These are phyloP conservation scores for Nemania sp. DNA, from an alignment of 2,329 filamentous ascomycete genomes.

Conservation along the genomic window DNA sequence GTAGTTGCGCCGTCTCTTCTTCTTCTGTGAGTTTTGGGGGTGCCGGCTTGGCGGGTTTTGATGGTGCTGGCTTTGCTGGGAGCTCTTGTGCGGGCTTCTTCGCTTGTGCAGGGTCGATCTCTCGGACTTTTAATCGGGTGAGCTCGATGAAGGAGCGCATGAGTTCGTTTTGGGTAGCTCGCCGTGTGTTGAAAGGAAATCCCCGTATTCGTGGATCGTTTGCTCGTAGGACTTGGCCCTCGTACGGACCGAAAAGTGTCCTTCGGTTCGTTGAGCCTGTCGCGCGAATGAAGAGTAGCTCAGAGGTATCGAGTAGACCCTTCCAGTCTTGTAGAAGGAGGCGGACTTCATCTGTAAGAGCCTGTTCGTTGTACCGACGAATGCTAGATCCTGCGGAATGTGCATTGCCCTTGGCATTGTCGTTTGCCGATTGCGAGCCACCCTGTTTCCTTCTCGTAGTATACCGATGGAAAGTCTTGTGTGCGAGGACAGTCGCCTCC, in stretches of 20 bases:
- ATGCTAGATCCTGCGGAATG: slow-evolving; percentile 93
- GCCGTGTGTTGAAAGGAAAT: slow-evolving; percentile 92
- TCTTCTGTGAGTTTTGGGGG: slow-evolving; percentile 80
- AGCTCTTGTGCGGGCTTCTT: slow-evolving; percentile 58
- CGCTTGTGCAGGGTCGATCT: slow-evolving; percentile 75
- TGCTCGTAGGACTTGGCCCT: slow-evolving; percentile 82
- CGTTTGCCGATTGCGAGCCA: slow-evolving; percentile 92
- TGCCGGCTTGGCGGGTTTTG: slow-evolving; percentile 62
- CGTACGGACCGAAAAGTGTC: slow-evolving; percentile 91
- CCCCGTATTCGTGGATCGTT: slow-evolving; percentile 85
- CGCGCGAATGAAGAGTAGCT: slow-evolving; percentile 89
- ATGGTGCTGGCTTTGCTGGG: slow-evolving; percentile 51
- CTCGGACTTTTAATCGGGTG: slow-evolving; percentile 86
- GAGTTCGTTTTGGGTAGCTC: slow-evolving; percentile 92
- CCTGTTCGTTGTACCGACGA: slow-evolving; percentile 93
- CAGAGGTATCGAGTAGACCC: slow-evolving; percentile 81
- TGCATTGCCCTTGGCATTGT: slow-evolving; percentile 91
- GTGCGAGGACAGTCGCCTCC: slow-evolving; percentile 87
- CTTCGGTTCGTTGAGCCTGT: slow-evolving; percentile 87
- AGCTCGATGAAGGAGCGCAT: slow-evolving; percentile 96
- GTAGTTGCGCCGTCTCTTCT: slow-evolving; percentile 83
- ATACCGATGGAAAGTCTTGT: slow-evolving; percentile 98
- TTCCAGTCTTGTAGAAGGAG: slow-evolving; percentile 87
- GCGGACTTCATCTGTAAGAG: slow-evolving; percentile 88
- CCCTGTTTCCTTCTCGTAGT: slow-evolving; percentile 97